Conservation (phyloP, 495 filamentous ascomycete genomes). For the Neurospora intermedia region DNA sequence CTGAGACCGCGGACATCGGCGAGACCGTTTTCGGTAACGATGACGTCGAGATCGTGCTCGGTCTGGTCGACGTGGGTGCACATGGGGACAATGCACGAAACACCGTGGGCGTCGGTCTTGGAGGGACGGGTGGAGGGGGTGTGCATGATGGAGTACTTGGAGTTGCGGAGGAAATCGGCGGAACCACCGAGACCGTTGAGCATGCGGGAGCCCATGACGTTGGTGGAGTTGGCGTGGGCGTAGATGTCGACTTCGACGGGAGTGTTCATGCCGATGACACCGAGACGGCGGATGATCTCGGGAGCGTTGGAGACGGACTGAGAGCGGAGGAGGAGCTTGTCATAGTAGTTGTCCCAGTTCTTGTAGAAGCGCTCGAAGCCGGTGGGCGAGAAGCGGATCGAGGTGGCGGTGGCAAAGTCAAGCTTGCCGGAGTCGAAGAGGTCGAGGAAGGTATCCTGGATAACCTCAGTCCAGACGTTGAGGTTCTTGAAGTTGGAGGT, state of each 20-base stretch:
- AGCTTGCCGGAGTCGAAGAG: slow-evolving; percentile 85
- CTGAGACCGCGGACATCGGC: slow-evolving; percentile 78
- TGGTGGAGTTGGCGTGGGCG: slow-evolving; percentile 85
- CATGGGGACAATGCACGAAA: slow-evolving; percentile 86
- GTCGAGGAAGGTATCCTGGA: slow-evolving; percentile 89
- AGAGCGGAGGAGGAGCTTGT: slow-evolving; percentile 77
- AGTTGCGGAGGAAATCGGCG: slow-evolving; percentile 73
- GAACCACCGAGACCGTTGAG: slow-evolving; percentile 83
- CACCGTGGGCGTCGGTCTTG: slow-evolving; percentile 74
- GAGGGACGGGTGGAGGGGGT: slow-evolving; percentile 69
- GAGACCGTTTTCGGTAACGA: slow-evolving; percentile 81
- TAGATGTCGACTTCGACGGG: slow-evolving; percentile 92
- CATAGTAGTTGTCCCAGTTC: slow-evolving; percentile 67
- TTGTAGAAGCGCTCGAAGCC: slow-evolving; percentile 91
- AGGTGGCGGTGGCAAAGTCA: slow-evolving; percentile 86
- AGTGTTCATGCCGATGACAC: slow-evolving; percentile 92
- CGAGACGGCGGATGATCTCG: slow-evolving; percentile 82
- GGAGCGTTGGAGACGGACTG: slow-evolving; percentile 90
- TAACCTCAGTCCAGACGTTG: slow-evolving; percentile 88
- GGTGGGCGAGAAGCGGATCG: slow-evolving; percentile 82
- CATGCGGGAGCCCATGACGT: slow-evolving; percentile 86
- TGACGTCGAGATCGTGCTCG: slow-evolving; percentile 78
- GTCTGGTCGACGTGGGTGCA: slow-evolving; percentile 90
- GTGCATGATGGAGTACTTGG: slow-evolving; percentile 93
- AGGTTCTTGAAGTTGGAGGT: slow-evolving; percentile 80